Evolutionary conservation across 805 yeast species (phyloP), one percentile per base, ranked within the genome.

Genomic region (Candida manassasensis): DNA sequence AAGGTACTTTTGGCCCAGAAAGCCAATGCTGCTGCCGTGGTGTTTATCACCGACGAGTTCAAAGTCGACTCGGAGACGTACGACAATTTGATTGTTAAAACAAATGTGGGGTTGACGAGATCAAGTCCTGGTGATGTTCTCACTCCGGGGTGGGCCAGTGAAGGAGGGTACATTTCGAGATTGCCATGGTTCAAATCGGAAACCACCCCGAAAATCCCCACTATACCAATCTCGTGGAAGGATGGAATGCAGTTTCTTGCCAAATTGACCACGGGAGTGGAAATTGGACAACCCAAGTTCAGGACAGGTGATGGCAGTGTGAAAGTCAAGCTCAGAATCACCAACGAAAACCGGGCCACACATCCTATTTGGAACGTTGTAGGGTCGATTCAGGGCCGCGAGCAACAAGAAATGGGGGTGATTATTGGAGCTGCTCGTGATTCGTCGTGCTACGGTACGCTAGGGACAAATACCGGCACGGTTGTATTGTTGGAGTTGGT

Each of bases 371-470:
- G 93, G 85, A 85, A 88, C 50, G 77, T 89, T 1, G 53, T 86
- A 18, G 95, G 90, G 2, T 74, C 80, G 29, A 76, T 89, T 15
- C 69, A 73, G 21, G 97, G 97, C 9, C 63, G 79, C 31, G 97
- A 90, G 52, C 95, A 86, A 58, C 63, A 67, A 14, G 85, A 77
- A 14, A 73, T 76, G 44, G 86, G 85, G 0, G 60, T 90, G 4
- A 66, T 89, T 2, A 75, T 90, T 37, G 96, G 95, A 1, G 88
- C 96, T 0, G 74, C 83, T 4, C 66, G 96, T 45, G 96, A 88
- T 52, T 67, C 95, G 0, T 63, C 79, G 16, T 77, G 87, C 42
- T 72, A 63, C 45, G 97, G 96, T n/a, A 79, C 94, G 0, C 59
- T 74, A 3, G 69, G 75, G 21, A 78, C 88, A 6, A 75, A 77